Conservation (phyloP, 441 rosid species). For the Jatropha multifida region DNA sequence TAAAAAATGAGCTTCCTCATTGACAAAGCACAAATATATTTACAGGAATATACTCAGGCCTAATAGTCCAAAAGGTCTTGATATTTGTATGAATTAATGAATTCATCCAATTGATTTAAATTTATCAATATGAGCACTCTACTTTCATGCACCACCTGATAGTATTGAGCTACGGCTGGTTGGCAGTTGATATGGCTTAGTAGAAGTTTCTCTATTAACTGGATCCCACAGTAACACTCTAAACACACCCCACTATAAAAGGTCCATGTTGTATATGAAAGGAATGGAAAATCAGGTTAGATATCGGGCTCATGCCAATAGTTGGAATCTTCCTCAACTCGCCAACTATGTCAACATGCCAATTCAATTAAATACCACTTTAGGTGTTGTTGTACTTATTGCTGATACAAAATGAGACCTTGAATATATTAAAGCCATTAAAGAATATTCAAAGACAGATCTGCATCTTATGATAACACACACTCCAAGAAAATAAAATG, state of each 20-base stretch:
- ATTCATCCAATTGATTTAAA: neutral
- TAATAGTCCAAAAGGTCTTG: neutral
- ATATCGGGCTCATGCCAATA: neutral
- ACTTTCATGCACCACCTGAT: neutral
- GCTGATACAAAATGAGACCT: neutral
- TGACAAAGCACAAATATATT: neutral
- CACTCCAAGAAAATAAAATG: neutral
- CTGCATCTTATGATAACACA: neutral
- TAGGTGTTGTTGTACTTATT: neutral
- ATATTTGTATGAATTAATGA: neutral
- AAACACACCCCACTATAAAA: neutral
- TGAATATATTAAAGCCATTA: neutral
- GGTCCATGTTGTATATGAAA: neutral
- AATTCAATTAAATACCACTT: neutral
- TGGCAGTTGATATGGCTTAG: neutral
- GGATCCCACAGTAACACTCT: neutral
- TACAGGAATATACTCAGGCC: neutral
- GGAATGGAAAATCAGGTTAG: neutral
- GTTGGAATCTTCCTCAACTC: neutral
- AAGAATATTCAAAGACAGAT: neutral
- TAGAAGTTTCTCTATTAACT: neutral
- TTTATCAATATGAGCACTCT: neutral
- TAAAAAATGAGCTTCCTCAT: constrained; percentile 8
- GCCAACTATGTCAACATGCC: neutral
- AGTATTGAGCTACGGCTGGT: neutral